Evolutionary conservation across 2,329 filamentous ascomycete genomes (phyloP), one percentile per base, ranked within the genome.

Genomic region (Fusarium sambucinum): DNA sequence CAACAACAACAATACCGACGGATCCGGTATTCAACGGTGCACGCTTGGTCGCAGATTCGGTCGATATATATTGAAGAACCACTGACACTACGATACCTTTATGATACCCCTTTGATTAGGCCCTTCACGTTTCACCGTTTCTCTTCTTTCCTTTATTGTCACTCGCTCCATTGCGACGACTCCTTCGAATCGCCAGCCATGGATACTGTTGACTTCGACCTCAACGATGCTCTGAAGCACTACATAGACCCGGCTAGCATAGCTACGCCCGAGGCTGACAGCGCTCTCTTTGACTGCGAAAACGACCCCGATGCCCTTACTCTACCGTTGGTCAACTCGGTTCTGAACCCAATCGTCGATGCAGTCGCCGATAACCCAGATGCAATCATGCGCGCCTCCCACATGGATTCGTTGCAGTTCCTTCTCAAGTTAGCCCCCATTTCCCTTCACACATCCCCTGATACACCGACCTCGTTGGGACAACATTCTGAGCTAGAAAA

Each of bases 141-240:
- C 52, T 44, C 65, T 62, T 55, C 51, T 53, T 54, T 27, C 50
- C 19, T 46, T 32, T 38, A 41, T 27, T 48, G 55, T 65, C 56
- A 46, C 51, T 57, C 64, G 59, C 70, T 63, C 35, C 50, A 48
- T 47, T 55, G 69, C 64, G 54, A 60, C 69, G 69, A 67, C 60
- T 47, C 48, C 41, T 59, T 63, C 47, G 35, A 52, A 62, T 59
- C 58, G 76, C 72, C 79, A 74, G 79, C 69, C 78, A 91, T 91
- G 89, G 91, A 85, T 76, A 92, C 92, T 83, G 87, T 94, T 78
- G 87, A 90, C 76, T 99, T 99, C 82, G 93, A 98, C 80, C 93
- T 99, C 80, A 97, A 97, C 79, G 92, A 97, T 83, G 93, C 94
- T 70, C 91, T 98, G 80, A 97, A 97, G 85, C 88, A 93, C 78